These are phyloP conservation scores for Apiospora malaysiana DNA, from an alignment of 2,329 filamentous ascomycete genomes.

Conservation along the genomic window DNA sequence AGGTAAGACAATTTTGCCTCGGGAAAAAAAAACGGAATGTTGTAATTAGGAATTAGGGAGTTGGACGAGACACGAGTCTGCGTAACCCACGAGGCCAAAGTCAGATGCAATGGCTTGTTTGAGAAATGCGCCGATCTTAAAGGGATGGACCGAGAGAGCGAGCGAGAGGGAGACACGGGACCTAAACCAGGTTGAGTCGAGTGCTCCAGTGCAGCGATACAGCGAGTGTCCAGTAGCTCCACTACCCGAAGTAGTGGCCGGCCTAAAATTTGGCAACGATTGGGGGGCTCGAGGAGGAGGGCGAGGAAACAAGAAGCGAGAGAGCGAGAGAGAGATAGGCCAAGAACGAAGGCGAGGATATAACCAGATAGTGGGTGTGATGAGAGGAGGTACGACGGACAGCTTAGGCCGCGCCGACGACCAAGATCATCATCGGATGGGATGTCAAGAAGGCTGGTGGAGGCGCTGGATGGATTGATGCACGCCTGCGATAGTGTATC, in stretches of 20 bases:
- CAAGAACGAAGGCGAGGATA: not conserved
- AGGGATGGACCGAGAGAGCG: conserved; percentile 15
- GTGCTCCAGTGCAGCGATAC: not conserved
- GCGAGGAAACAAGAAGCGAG: conserved; percentile 20
- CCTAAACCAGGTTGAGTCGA: conserved; percentile 18
- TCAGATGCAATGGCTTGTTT: conserved; percentile 21
- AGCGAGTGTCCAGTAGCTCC: conserved; percentile 9
- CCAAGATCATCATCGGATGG: conserved; percentile 12
- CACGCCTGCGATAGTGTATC: not conserved
- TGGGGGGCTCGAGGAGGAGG: not conserved
- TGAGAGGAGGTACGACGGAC: not conserved
- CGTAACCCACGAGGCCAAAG: conserved; percentile 17
- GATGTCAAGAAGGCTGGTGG: conserved; percentile 13
- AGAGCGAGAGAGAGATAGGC: conserved; percentile 20
- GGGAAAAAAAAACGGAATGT: conserved; percentile 7
- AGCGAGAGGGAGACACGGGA: conserved; percentile 1
- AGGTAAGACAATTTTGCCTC: conserved; percentile 5
- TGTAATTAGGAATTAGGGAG: conserved; percentile 15
- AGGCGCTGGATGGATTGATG: conserved; percentile 12
- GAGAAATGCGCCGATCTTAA: conserved; percentile 21
- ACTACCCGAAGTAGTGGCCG: conserved; percentile 16
- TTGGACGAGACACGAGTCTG: conserved; percentile 18
- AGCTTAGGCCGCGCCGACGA: conserved; percentile 10
- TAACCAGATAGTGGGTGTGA: not conserved
- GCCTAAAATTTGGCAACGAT: conserved; percentile 18